These are phyloP conservation scores for Ogataea wickerhamii DNA, from an alignment of 805 yeast genomes.

Conservation along the genomic window DNA sequence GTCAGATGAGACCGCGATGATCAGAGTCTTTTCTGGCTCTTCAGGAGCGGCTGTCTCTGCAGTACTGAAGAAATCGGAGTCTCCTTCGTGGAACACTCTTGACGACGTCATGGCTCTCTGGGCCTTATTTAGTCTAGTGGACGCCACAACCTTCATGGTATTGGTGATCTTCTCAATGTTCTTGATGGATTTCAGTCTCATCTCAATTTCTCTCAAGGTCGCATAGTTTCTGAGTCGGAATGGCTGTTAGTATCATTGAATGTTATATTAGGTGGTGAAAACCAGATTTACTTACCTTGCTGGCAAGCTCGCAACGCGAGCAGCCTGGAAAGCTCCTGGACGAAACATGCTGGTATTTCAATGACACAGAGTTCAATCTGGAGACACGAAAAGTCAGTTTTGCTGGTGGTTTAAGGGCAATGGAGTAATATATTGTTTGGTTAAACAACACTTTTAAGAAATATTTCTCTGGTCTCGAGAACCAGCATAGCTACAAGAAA, in stretches of 20 bases:
- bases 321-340: constrained; percentile 48
- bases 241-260: constrained; percentile 8
- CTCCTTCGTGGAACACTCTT: constrained; percentile 78
- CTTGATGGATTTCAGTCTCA: constrained; percentile 95
- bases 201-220: constrained; percentile 97
- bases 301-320: constrained; percentile 44
- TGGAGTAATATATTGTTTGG: not conserved
- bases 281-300: constrained; percentile 40
- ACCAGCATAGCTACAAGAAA: not conserved
- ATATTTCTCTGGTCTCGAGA: not conserved
- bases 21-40: constrained; percentile 54
- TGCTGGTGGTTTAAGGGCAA: no score
- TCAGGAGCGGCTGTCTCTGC: constrained; percentile 69
- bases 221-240: constrained; percentile 74
- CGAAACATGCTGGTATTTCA: constrained; percentile 41
- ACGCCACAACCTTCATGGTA: constrained; percentile 99
- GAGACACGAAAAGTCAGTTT: no score
- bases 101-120: constrained; percentile 91
- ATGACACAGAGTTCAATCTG: no score
- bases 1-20: constrained; percentile 90
- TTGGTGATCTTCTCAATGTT: constrained; percentile 99
- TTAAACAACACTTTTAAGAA: constrained; percentile 1
- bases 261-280: not conserved
- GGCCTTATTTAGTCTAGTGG: constrained; percentile 93
- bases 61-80: constrained; percentile 70